Evolutionary conservation across 129 eudicot species (phyloP), one percentile per base, ranked within the genome.

Genomic region (Heracleum sosnowskyi): DNA sequence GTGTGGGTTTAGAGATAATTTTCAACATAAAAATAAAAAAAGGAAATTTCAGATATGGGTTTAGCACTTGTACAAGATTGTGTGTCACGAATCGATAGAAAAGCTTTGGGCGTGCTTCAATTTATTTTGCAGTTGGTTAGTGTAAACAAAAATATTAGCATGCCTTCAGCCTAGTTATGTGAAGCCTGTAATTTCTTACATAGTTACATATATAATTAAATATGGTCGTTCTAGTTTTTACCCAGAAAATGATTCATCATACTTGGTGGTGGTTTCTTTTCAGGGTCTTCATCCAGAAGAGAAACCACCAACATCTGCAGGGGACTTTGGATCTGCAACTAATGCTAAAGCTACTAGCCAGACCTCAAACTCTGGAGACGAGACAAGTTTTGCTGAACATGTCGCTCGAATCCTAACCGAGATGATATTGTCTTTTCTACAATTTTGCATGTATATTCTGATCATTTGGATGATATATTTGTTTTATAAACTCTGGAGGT

Each of bases 281-380:
- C 84, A 94, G 98, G 91, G 94, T 24, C 92, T 91, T 31, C 84
- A 86, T 81, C 82, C 96, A 22, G 88, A 82, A 84, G 93, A 94
- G 71, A 78, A 84, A 35, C 71, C 90, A 20, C 82, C 90, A 72
- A 76, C 89, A 40, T 81, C 76, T 76, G 46, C 91, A 11, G 88
- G 82, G 62, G 86, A 87, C 31, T 71, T 87, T 60, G 88, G 53
- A 5, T 12, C 84, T 31, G 90, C 4, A 36, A 36, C 39, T 36
- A 36, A 36, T 36, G 39, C 39, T 36, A 36, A 36, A 36, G 39
- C 39, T 1, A 36, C 39, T 36, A 36, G 39, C 2, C 39, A 36
- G 39, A 2, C 39, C 39, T 4, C 39, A 36, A 36, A 36, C 39
- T 36, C 4, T 36, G 39, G 39, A 36, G 39, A 36, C 39, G n/a